These are phyloP conservation scores for Kernera saxatilis DNA, from an alignment of 345 rosid species.

Conservation along the genomic window DNA sequence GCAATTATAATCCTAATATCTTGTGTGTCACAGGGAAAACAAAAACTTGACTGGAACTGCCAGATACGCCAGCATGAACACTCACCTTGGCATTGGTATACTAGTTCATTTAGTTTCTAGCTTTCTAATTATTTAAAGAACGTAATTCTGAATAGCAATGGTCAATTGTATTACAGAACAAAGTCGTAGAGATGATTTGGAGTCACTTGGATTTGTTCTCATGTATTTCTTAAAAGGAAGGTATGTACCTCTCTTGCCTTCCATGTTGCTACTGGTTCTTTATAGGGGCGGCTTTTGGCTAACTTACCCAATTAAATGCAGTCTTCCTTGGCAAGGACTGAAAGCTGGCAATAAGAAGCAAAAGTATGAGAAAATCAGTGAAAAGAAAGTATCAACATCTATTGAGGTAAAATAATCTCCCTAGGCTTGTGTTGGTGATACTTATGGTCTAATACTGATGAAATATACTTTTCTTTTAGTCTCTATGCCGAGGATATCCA, in stretches of 20 bases:
- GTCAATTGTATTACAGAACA: conserved; percentile 49
- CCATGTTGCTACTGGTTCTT: background rate
- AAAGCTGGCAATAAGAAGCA: conserved; percentile 91
- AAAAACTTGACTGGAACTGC: conserved; percentile 93
- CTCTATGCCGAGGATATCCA: conserved; percentile 82
- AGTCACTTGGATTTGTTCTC: conserved; percentile 89
- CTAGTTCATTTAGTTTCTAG: background rate
- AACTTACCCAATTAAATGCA: conserved; percentile 28
- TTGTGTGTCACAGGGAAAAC: conserved; percentile 58
- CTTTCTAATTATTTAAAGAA: background rate
- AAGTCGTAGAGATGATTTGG: conserved; percentile 97
- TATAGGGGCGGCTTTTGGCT: background rate
- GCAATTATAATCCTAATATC: background rate
- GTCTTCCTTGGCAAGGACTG: conserved; percentile 97
- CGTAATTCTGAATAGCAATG: background rate
- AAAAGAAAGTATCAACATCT: conserved; percentile 82
- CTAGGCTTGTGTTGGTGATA: background rate
- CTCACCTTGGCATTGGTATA: conserved; percentile 92
- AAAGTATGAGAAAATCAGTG: conserved; percentile 88
- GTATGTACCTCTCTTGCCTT: conserved; percentile 30
- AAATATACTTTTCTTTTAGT: conserved; percentile 32
- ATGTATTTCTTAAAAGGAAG: conserved; percentile 93
- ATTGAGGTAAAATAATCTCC: conserved; percentile 55
- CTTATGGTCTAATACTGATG: background rate
- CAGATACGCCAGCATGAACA: conserved; percentile 95